phyloP scores from a whole-genome alignment of 2,329 filamentous ascomycete genomes.

The Penicillium fuscoglaucum region DNA sequence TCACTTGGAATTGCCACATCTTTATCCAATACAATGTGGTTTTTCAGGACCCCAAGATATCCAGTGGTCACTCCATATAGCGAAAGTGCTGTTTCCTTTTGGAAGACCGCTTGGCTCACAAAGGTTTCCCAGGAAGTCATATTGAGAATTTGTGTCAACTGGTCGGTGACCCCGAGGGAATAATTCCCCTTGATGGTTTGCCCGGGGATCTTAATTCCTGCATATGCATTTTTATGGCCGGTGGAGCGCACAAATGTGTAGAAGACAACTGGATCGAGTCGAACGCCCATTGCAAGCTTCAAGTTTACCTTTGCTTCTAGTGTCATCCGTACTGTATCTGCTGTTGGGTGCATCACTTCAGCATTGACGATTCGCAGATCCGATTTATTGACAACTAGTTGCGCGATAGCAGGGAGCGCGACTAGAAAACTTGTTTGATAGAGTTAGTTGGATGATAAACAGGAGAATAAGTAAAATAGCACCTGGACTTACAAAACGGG shows the following conservation, averaged over 20 bases:
- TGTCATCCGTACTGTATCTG: conserved; percentile 23
- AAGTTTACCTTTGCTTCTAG: conserved; percentile 23
- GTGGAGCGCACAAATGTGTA: conserved; percentile 18
- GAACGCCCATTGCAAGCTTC: conserved; percentile 19
- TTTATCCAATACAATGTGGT: conserved; percentile 22
- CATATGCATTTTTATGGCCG: conserved; percentile 19
- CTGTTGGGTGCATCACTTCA: conserved; percentile 19
- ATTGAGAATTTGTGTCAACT: conserved; percentile 17
- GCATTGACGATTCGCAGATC: conserved; percentile 39
- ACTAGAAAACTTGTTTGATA: conserved; percentile 44
- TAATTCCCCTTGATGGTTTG: conserved; percentile 26
- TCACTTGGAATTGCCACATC: conserved; percentile 18
- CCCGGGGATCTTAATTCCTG: conserved; percentile 19
- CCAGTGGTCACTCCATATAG: conserved; percentile 17
- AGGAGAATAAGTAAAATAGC: not conserved
- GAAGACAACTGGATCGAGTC: conserved; percentile 21
- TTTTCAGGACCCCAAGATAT: conserved; percentile 24
- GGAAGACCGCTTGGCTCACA: conserved; percentile 17
- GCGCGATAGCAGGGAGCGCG: conserved; percentile 50
- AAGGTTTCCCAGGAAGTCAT: conserved; percentile 20
- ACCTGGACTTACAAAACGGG: conserved; percentile 47
- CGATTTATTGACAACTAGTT: conserved; percentile 47
- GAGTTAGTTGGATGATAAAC: not conserved
- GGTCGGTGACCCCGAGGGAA: conserved; percentile 15
- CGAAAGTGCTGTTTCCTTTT: conserved; percentile 18